Base-by-base conservation (phyloP, 1,284 basidiomycete genomes). In the Moesziomyces aphidis region DNA sequence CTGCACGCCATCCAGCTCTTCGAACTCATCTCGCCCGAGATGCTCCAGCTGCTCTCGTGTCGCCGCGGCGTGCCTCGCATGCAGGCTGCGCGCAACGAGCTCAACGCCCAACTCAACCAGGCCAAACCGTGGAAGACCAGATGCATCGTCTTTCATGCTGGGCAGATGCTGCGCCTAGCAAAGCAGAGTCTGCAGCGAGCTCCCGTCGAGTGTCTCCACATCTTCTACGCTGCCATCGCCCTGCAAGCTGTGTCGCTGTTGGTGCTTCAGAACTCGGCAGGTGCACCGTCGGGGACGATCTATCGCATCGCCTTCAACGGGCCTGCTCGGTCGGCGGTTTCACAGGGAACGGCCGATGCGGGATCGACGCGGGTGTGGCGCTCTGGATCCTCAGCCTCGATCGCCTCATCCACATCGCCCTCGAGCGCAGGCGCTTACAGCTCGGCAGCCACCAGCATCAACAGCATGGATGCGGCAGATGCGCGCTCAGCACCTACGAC, bases 401-500 rank as follows among this genome's bases (percentile, higher is more conserved):
- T n/a, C n/a, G 31, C 44, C 3, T 50, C 48, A 9, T 61, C 59
- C 9, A 55, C 59, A 8, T 61, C 60, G 28, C 60, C 52, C 11
- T 55, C 43, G 34, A 55, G 53, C 8, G 44, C 46, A 4, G 47
- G 53, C 6, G 60, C 42, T 5, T 45, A 36, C 39, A 63, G 55
- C 39, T 52, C 50, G 21, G n/a, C 19, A 7, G 46, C 15, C 9
- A 53, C 55, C 5, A 50, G 51, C 46, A 24, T 43, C 34, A 24
- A 49, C 3, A 44, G 43, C 11, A 51, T 24, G 19, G 48, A 44
- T 1, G 48, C 55, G 6, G 9, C 55, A 45, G 50, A 57, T 7
- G 24, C 21, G 7, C 52, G 54, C 22, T 8, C n/a, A 17, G 22
- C 23, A 9, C 11, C 21, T 4, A 55, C 52, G 8, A 88, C 93